Conservation (phyloP, 2,329 filamentous ascomycete genomes). For the Elsinoe necatrix region DNA sequence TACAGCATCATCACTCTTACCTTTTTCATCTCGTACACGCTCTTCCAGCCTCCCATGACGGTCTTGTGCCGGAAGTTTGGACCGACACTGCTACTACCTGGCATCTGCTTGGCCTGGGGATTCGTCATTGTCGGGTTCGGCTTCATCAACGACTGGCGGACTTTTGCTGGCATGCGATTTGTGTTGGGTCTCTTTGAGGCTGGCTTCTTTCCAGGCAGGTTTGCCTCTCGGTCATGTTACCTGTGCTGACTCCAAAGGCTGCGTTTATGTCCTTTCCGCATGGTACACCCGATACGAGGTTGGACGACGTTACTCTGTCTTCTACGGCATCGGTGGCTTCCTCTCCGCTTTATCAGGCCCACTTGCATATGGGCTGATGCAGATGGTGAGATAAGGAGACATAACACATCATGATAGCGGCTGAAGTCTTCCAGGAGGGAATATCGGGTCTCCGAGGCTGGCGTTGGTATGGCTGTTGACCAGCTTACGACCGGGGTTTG, state of each 20-base stretch:
- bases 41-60: slow-evolving; percentile 65
- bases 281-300: slow-evolving; percentile 31
- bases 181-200: slow-evolving; percentile 57
- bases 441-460: slow-evolving; percentile 36
- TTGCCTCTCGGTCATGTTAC: not conserved
- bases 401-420: not conserved
- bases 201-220: slow-evolving; percentile 50
- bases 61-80: slow-evolving; percentile 60
- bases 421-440: slow-evolving; percentile 32
- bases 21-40: slow-evolving; percentile 65
- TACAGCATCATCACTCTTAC: slow-evolving; percentile 50
- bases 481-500: not conserved
- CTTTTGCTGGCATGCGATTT: slow-evolving; percentile 48
- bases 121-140: slow-evolving; percentile 55
- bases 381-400: slow-evolving; percentile 21
- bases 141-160: slow-evolving; percentile 46
- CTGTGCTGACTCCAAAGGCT: slow-evolving; percentile 25
- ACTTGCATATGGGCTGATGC: slow-evolving; percentile 29
- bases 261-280: slow-evolving; percentile 53
- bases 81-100: slow-evolving; percentile 27
- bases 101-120: slow-evolving; percentile 48
- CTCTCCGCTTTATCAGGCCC: slow-evolving; percentile 43
- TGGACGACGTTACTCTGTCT: slow-evolving; percentile 36
- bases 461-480: slow-evolving; percentile 28
- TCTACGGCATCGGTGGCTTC: slow-evolving; percentile 44